phyloP scores from a whole-genome alignment of 1,139 yeast species.

The Entelexis paramagnoliae region DNA sequence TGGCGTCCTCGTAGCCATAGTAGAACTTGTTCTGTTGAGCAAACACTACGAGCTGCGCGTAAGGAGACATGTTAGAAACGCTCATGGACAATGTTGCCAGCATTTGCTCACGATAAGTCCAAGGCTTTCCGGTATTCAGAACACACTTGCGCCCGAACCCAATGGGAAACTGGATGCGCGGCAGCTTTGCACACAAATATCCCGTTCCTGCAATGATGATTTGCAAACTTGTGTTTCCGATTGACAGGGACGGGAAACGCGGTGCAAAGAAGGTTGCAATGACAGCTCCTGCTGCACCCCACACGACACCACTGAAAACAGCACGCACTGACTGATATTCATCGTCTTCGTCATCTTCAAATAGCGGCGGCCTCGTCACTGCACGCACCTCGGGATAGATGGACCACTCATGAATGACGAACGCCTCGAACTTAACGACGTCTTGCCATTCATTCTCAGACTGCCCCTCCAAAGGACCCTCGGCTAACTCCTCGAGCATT shows the following conservation, averaged over 20 bases:
- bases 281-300: conserved; percentile 46
- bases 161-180: not conserved
- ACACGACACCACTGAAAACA: conserved; percentile 33
- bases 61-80: conserved; percentile 22
- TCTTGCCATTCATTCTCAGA: conserved; percentile 28
- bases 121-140: conserved; percentile 33
- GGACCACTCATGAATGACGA: conserved; percentile 37
- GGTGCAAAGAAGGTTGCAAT: conserved; percentile 47
- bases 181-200: conserved; percentile 25
- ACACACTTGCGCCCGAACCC: conserved; percentile 7
- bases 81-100: conserved; percentile 28
- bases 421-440: conserved; percentile 30
- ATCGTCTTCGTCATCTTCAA: not conserved
- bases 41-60: conserved; percentile 27
- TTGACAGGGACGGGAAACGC: conserved; percentile 41
- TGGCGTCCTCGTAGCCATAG: conserved; percentile 25
- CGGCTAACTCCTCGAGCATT: conserved; percentile 24
- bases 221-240: conserved; percentile 42
- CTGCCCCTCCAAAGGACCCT: not conserved
- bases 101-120: conserved; percentile 50
- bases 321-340: conserved; percentile 2
- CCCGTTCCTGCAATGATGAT: conserved; percentile 48
- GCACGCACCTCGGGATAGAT: conserved; percentile 45
- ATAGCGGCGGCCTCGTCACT: conserved; percentile 27
- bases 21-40: conserved; percentile 27